These are phyloP conservation scores for Austroboletus novae-zelandiae DNA, from an alignment of 1,284 basidiomycete species.

Conservation along the genomic window DNA sequence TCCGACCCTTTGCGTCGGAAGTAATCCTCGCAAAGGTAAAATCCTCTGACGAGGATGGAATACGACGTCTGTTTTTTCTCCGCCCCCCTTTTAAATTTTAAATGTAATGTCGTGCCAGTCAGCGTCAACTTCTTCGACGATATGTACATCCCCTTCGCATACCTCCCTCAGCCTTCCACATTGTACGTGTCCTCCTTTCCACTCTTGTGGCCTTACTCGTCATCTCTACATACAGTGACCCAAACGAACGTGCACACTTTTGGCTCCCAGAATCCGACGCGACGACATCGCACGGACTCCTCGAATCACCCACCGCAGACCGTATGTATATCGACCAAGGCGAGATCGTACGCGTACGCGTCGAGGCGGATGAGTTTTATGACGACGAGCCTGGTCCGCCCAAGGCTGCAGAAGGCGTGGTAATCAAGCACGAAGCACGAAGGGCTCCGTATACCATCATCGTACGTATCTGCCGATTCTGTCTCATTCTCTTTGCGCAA, in stretches of 20 bases:
- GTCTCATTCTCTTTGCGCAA: too few species aligned
- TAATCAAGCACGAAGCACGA: conserved; percentile 49
- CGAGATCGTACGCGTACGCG: conserved; percentile 84
- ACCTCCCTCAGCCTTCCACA: conserved; percentile 72
- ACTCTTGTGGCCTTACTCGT: background rate
- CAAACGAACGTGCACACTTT: conserved; percentile 79
- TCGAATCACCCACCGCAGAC: conserved; percentile 64
- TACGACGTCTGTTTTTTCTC: conserved; percentile 60
- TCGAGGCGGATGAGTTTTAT: conserved; percentile 87
- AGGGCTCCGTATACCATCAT: conserved; percentile 74
- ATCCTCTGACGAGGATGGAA: conserved; percentile 78
- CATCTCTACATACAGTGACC: conserved; percentile 51
- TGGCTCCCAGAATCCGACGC: conserved; percentile 69
- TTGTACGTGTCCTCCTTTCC: conserved; percentile 48
- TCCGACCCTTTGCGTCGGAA: conserved; percentile 89
- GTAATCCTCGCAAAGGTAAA: conserved; percentile 88
- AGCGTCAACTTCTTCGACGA: conserved; percentile 94
- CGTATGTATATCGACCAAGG: conserved; percentile 85
- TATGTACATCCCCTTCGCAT: conserved; percentile 76
- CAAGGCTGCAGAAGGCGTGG: conserved; percentile 67
- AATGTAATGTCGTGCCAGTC: conserved; percentile 45
- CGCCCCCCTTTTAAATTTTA: background rate
- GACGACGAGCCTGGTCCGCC: conserved; percentile 90
- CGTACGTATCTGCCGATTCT: conserved; percentile 43
- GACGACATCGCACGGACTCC: conserved; percentile 57